A percentile compares a stretch with the other conserved stretches of the same genome.
These are phyloP conservation scores for Cryphonectria carpinicola DNA, from an alignment of 2,329 filamentous ascomycete species.

Conservation along the genomic window DNA sequence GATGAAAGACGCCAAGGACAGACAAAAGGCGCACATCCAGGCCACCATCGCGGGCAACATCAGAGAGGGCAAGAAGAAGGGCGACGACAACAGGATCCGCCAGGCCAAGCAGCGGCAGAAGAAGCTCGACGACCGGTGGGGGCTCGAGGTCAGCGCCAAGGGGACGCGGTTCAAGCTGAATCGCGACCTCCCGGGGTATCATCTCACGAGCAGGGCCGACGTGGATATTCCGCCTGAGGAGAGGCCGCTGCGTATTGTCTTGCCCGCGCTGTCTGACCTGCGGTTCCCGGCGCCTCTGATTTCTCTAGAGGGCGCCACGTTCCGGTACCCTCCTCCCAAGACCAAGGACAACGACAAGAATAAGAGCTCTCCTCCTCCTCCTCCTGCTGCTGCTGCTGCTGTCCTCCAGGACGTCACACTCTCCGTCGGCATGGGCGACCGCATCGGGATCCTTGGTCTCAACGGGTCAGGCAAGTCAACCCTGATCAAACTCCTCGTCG, in stretches of 20 bases:
- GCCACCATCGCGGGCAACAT: slow-evolving; percentile 76
- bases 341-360: no score
- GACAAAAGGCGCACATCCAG: slow-evolving; percentile 79
- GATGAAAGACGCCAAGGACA: slow-evolving; percentile 83
- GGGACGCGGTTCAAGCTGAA: slow-evolving; percentile 79
- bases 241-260: slow-evolving; percentile 57
- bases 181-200: slow-evolving; percentile 68
- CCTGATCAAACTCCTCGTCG: slow-evolving; percentile 71
- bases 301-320: slow-evolving; percentile 70
- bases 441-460: slow-evolving; percentile 75
- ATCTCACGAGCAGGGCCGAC: slow-evolving; percentile 62
- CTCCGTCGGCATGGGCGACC: slow-evolving; percentile 72
- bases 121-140: slow-evolving; percentile 81
- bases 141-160: slow-evolving; percentile 71
- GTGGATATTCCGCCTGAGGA: slow-evolving; percentile 73
- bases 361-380: no score
- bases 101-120: slow-evolving; percentile 84
- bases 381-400: slow-evolving; percentile 37
- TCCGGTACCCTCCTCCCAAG: slow-evolving; percentile 56
- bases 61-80: slow-evolving; percentile 73
- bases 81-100: slow-evolving; percentile 84
- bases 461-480: slow-evolving; percentile 86
- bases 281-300: slow-evolving; percentile 76
- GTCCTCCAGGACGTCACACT: slow-evolving; percentile 68
- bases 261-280: slow-evolving; percentile 70